These are phyloP conservation scores for Exophiala oligosperma DNA, from an alignment of 2,329 filamentous ascomycete genomes.

Conservation along the genomic window DNA sequence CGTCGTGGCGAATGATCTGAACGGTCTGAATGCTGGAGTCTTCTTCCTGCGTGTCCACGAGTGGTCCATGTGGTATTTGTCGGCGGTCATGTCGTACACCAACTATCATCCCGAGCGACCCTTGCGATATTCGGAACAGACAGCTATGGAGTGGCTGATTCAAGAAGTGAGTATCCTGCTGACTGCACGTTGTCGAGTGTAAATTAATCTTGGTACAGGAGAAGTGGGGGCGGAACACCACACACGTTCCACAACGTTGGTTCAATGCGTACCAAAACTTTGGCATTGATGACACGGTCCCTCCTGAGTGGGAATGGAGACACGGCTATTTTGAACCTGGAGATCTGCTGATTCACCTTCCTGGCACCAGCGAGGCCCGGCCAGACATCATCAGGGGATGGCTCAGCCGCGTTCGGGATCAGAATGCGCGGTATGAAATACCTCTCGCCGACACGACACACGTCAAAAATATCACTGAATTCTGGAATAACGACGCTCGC, in stretches of 20 bases:
- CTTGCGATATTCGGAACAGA: conserved; percentile 29
- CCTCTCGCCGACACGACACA: conserved; percentile 30
- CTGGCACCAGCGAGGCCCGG: conserved; percentile 30
- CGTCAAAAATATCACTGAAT: conserved; percentile 21
- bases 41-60: conserved; percentile 38
- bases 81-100: conserved; percentile 32
- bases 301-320: conserved; percentile 8
- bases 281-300: conserved; percentile 4
- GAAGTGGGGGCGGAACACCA: conserved; percentile 4
- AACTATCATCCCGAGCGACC: conserved; percentile 25
- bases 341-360: conserved; percentile 35
- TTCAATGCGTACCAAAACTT: conserved; percentile 22
- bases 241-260: conserved; percentile 20
- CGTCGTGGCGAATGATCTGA: conserved; percentile 34
- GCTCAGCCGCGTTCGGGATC: conserved; percentile 29
- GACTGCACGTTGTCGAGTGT: not conserved
- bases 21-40: conserved; percentile 37
- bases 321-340: conserved; percentile 21
- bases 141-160: conserved; percentile 10
- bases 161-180: conserved; percentile 3
- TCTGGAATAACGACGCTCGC: conserved; percentile 35
- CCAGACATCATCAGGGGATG: conserved; percentile 32
- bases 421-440: conserved; percentile 27
- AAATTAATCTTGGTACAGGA: not conserved
- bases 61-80: conserved; percentile 36